Percentiles rank a stretch among this genome's conserved stretches.
phyloP scores from a whole-genome alignment of 148 eudicot species.

The Chenopodium suecicum region DNA sequence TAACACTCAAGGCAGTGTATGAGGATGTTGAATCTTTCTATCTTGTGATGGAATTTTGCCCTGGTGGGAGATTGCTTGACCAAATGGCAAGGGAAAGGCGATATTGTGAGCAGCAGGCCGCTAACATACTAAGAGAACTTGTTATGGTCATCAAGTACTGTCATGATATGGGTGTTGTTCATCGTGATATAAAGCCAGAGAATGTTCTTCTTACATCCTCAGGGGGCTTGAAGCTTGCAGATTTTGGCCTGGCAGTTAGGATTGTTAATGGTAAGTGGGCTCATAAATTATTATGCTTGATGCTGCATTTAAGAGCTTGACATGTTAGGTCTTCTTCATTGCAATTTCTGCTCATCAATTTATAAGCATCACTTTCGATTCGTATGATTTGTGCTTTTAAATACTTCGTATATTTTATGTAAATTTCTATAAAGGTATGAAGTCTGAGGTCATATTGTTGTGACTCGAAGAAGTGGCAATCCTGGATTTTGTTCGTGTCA shows the following conservation, averaged over 20 bases:
- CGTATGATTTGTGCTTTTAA: neutral
- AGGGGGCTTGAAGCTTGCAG: constrained; percentile 70
- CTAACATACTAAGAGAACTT: constrained; percentile 55
- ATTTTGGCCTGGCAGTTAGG: constrained; percentile 67
- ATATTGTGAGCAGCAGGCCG: constrained; percentile 59
- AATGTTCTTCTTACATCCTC: constrained; percentile 62
- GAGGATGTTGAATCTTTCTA: constrained; percentile 60
- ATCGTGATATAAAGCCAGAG: constrained; percentile 75
- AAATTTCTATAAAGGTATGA: neutral
- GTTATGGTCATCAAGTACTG: constrained; percentile 63
- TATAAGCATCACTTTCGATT: neutral
- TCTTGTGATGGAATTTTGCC: constrained; percentile 75
- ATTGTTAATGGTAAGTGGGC: constrained; percentile 39
- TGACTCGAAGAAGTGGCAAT: neutral
- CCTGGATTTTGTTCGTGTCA: neutral
- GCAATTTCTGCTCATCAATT: neutral
- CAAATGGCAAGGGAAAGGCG: constrained; percentile 56
- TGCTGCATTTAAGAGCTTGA: neutral
- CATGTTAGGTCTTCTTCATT: neutral
- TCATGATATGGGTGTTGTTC: constrained; percentile 85
- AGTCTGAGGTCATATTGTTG: neutral
- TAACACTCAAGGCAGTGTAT: constrained; percentile 60
- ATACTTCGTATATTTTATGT: neutral
- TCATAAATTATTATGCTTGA: neutral
- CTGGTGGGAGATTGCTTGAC: constrained; percentile 69